Base-by-base conservation (phyloP, 208 protist species). In the Leishmania tarentolae region DNA sequence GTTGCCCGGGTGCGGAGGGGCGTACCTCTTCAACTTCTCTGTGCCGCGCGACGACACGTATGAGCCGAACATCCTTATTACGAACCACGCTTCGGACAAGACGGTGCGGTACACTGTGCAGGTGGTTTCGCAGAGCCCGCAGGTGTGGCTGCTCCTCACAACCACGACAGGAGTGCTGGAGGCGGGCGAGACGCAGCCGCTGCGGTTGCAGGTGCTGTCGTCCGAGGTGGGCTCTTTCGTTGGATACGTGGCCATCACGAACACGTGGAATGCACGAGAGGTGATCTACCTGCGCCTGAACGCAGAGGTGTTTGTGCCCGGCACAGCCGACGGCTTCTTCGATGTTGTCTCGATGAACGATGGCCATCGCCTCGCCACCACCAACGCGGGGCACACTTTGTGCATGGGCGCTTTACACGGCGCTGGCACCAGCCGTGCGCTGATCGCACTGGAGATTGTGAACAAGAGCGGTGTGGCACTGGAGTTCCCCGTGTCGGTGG, bases 401-500 rank as follows among this genome's bases (percentile, higher is more conserved):
- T 82, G 87, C 47, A 79, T 98, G 88, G 94, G 94, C 0, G 85
- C 90, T n/a, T 75, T 96, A 24, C 93, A 94, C 80, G 94, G 94
- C n/a, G 83, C 89, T 19, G 83, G 87, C 56, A 86, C 92, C 6
- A 81, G 82, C 15, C 87, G 87, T 42, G 80, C 89, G 15, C 89
- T 91, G 82, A 89, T 96, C 35, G 89, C 92, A 35, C 75, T 96
- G 11, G 91, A 96, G 74, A 94, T 98, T 66, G 85, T 90, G 21
- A 98, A 98, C 83, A 86, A 88, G 56, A 83, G 89, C 35, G 87
- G 57, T 61, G 88, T 94, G 56, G 86, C 92, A 21, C 85, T 98
- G 46, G 93, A 98, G 88, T 98, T 98, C 75, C 91, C 93, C 21
- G 83, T 96, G 21, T 91, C 91, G n/a, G 94, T 97, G 28, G 88